Evolutionary conservation across 176 grass and related monocot species (phyloP), one percentile per base, ranked within the genome.

Genomic region (Canna indica): DNA sequence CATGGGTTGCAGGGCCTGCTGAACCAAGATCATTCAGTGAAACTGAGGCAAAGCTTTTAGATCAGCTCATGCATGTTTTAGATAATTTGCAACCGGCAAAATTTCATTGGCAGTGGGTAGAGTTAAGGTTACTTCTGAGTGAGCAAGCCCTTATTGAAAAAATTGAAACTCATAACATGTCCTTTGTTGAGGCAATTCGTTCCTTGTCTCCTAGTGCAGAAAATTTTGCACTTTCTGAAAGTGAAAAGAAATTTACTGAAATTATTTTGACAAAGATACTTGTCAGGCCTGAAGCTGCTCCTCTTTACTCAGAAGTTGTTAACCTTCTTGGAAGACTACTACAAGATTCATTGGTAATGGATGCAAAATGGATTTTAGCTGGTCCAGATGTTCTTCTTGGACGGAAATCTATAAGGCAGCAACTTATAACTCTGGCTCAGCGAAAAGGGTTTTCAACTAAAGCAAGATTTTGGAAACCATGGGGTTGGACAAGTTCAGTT

Each of bases 71-170:
- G 44, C 95, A 94, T 75, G 72, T 93, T 71, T 85, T 99, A 25
- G 90, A 99, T 82, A 85, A 82, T 52, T 77, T 99, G 24, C 95
- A 99, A 72, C 86, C 95, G 72, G 95, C 95, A 65, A 99, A 94
- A 47, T 99, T 99, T 54, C 95, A 94, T 81, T 99, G 95, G 95
- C 95, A 99, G 67, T 99, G 95, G 95, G 86, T 99, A 70, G 86
- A 99, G 71, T 87, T 99, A 82, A 85, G 90, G 59, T 82, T 99
- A 71, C 95, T 99, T 81, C 87, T 99, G 82, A 87, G 94, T 83
- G 95, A 99, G 77, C 95, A 94, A 46, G 86, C 90, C 80, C 82
- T 99, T 71, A 82, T 83, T 73, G 95, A 99, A 85, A 99, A 99
- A 90, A 71, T 93, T 32, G 67, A 57, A 77, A 84, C 53, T 14